Evolutionary conservation across 345 rosid genomes (phyloP), one percentile per base, ranked within the genome.

Genomic region (Stellera chamaejasme): DNA sequence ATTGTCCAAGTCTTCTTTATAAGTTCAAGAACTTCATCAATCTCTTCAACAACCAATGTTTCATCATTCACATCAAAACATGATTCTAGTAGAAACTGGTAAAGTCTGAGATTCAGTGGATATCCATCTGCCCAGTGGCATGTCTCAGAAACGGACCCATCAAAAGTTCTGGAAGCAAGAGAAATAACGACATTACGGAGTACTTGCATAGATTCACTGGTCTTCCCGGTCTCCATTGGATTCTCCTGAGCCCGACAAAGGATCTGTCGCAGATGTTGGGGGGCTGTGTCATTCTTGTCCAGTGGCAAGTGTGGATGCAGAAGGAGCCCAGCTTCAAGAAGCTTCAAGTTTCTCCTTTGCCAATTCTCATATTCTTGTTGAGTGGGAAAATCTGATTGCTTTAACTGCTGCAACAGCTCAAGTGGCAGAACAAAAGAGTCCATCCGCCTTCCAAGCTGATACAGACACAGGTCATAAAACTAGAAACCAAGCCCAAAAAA

Each of bases 91-190:
- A 93, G 88, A 70, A 73, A 51, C 49, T 76, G 80, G 68, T 89
- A 93, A 49, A 89, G 71, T 60, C 90, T 69, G 19, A 93, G 78
- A 73, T 89, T 93, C 42, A 93, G 45, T 0, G 95, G 96, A 45
- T 81, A 78, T 56, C 96, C 99, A 53, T 89, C 97, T 58, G 96
- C 97, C 99, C 99, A 93, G 61, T 89, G 97, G 66, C 88, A 81
- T 43, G 69, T 70, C 63, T 87, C 96, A 0, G 88, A 60, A 42
- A 73, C 60, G 64, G 85, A 77, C 14, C 85, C 94, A 4, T 80
- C 82, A 39, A 63, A 64, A 19, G 84, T 65, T 64, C 96, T 80
- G 67, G 58, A 75, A 58, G 95, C 88, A 10, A 87, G 90, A 67
- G 89, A 74, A 78, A 75, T 67, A 54, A 83, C 90, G 50, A 74